Evolutionary conservation across 495 filamentous ascomycete species (phyloP), one percentile per base, ranked within the genome.

Genomic region (Penicillium coffeae): DNA sequence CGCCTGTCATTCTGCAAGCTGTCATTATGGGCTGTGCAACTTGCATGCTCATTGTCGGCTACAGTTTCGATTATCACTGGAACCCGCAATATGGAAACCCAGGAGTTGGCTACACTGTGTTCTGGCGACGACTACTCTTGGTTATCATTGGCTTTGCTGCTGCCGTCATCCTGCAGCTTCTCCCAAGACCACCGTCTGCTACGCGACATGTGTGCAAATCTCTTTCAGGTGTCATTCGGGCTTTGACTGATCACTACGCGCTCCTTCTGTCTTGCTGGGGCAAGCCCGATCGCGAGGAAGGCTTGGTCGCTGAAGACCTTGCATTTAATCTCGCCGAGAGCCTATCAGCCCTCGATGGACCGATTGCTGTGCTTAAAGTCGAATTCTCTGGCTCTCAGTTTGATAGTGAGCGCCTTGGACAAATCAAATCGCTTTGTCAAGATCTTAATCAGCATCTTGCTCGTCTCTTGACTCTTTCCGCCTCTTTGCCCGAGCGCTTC

Each of bases 361-460:
- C 68, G 1, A 62, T 72, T 21, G 57, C 58, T 1, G 38, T 70
- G 6, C 59, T 74, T 0, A 56, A 59, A 2, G 65, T 67, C 14
- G 70, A 74, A 34, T 72, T 74, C 41, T 74, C 70, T 33, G 62
- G 65, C 48, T 72, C 69, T 9, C 62, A 57, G 21, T 74, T 74
- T 42, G 68, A 71, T 53, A 70, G 66, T 47, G 45, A 52, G 0
- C 61, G 53, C 22, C 59, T 74, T 1, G 49, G 38, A 10, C 60
- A 62, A 19, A 66, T 74, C 4, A 64, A 70, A 39, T 25, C 47
- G 1, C 54, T 74, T n/a, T 70, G 67, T 34, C 63, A 69, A 21
- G 54, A 57, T 8, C 45, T 74, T 6, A 72, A 74, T 46, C 60
- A 62, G 19, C 52, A 62, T 35, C 48, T 74, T 10, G 65, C 53